These are phyloP conservation scores for Trifolium fragiferum DNA, from an alignment of 306 rosid genomes.

Conservation along the genomic window DNA sequence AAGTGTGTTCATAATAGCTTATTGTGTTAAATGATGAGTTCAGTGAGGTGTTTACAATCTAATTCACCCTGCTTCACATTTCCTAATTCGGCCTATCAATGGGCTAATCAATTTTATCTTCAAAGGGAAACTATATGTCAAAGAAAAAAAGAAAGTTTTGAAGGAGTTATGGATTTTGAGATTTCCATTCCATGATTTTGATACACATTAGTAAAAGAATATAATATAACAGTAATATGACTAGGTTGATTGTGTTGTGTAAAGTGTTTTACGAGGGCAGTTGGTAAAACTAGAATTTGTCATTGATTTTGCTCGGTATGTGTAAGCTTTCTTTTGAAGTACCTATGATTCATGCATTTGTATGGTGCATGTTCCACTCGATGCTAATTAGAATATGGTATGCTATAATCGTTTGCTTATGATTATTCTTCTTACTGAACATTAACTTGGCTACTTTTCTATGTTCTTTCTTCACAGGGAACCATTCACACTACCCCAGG, in stretches of 20 bases:
- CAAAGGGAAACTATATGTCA: too few relatives aligned
- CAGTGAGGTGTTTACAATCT: neutral
- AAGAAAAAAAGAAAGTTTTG: too few relatives aligned
- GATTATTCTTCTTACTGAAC: conserved; percentile 11
- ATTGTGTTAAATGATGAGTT: neutral
- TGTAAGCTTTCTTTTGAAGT: neutral
- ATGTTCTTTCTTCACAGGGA: conserved; percentile 60
- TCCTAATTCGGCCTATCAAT: too few relatives aligned
- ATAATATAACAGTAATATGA: too few relatives aligned
- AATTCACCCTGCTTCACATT: too few relatives aligned
- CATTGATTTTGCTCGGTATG: neutral
- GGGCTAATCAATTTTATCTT: too few relatives aligned
- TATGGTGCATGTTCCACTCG: neutral
- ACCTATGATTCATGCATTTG: neutral
- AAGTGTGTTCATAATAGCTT: neutral
- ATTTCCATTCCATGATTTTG: too few relatives aligned
- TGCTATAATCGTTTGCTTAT: neutral
- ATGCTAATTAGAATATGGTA: neutral
- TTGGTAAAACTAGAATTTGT: neutral
- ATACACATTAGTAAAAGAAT: too few relatives aligned
- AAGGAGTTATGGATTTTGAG: too few relatives aligned
- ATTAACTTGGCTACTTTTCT: conserved; percentile 6
- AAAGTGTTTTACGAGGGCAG: neutral
- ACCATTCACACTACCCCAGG: conserved; percentile 40
- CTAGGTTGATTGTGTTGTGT: too few relatives aligned